Conservation (phyloP, 2,329 filamentous ascomycete genomes). For the Bipolaris sorokiniana region DNA sequence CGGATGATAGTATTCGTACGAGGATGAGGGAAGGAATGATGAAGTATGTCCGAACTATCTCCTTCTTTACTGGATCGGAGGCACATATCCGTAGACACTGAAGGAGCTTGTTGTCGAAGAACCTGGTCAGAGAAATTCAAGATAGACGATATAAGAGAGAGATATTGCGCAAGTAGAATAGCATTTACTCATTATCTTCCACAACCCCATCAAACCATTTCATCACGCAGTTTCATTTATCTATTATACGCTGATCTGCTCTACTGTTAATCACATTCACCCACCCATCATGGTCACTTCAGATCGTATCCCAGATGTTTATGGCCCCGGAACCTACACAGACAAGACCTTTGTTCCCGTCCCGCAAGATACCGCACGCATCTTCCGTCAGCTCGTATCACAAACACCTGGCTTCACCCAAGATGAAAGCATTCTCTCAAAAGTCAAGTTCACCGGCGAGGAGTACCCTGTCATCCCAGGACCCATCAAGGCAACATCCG, state of each 20-base stretch:
- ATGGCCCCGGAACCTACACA: constrained; percentile 52
- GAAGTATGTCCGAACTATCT: background rate
- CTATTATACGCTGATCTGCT: background rate
- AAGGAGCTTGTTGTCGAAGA: background rate
- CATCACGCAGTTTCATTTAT: background rate
- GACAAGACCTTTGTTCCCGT: constrained; percentile 50
- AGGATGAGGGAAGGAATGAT: background rate
- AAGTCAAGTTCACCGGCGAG: constrained; percentile 51
- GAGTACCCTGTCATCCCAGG: constrained; percentile 52
- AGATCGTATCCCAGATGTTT: constrained; percentile 21
- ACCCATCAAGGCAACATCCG: constrained; percentile 53
- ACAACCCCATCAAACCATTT: background rate
- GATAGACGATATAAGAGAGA: background rate
- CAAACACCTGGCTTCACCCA: constrained; percentile 53
- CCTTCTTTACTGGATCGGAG: background rate
- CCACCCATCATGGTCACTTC: background rate
- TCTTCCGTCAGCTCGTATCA: constrained; percentile 17
- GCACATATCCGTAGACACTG: background rate
- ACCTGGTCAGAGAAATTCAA: background rate
- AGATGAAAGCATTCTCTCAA: constrained; percentile 39
- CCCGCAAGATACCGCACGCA: constrained; percentile 25
- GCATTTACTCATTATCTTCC: background rate
- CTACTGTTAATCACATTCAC: too few species aligned
- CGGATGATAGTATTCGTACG: background rate
- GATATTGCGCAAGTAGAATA: background rate